Conservation (phyloP, 495 filamentous ascomycete species). For the Xylaria grammica region DNA sequence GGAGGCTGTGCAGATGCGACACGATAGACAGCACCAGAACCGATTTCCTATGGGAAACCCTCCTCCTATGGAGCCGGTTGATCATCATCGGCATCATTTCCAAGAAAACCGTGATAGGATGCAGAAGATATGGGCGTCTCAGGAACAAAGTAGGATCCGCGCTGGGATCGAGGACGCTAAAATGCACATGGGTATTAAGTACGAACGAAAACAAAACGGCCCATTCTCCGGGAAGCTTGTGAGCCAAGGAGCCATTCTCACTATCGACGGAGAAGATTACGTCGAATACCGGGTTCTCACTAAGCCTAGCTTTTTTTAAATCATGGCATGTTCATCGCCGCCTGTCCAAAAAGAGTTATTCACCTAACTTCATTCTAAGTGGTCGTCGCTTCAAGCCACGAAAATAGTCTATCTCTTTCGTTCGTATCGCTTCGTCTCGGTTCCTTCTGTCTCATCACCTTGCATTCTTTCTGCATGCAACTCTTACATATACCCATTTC, state of each 20-base stretch:
- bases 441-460: background rate
- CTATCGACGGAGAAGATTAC: slow-evolving; percentile 63
- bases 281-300: slow-evolving; percentile 62
- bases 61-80: slow-evolving; percentile 10
- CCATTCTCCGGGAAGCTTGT: slow-evolving; percentile 60
- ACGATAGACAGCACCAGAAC: slow-evolving; percentile 42
- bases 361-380: background rate
- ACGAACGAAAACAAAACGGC: slow-evolving; percentile 57
- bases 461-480: slow-evolving; percentile 1
- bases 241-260: slow-evolving; percentile 56
- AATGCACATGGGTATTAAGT: slow-evolving; percentile 57
- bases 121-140: slow-evolving; percentile 51
- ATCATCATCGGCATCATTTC: slow-evolving; percentile 40
- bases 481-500: slow-evolving; percentile 18
- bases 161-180: slow-evolving; percentile 52
- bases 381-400: too few species aligned
- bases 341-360: background rate
- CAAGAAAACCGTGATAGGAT: slow-evolving; percentile 49
- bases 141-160: slow-evolving; percentile 48
- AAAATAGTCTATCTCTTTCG: background rate
- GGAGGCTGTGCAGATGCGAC: slow-evolving; percentile 47
- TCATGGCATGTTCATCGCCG: background rate
- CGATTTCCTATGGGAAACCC: slow-evolving; percentile 30
- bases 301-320: slow-evolving; percentile 57
- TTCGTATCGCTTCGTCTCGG: background rate